Evolutionary conservation across 768 basidiomycete species (phyloP), one percentile per base, ranked within the genome.

Genomic region (Chiua virens): DNA sequence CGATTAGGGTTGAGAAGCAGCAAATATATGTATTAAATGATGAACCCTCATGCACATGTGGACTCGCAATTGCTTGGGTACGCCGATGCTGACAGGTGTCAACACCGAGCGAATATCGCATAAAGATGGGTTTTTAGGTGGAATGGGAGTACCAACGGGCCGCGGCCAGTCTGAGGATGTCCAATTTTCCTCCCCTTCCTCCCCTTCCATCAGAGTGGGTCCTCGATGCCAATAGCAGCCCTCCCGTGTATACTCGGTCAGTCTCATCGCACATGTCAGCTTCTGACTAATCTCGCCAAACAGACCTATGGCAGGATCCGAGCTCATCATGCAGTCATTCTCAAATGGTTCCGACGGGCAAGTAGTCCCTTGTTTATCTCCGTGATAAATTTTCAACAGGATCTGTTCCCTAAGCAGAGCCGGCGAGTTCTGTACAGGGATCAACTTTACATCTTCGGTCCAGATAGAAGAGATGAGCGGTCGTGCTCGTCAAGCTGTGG

Each of bases 381-480:
- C 21, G 4, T 15, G 11, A 35, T 20, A 9, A 61, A 60, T 20
- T 56, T 55, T n/a, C n/a, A n/a, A n/a, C n/a, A n/a, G n/a, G n/a
- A n/a, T n/a, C n/a, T n/a, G n/a, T n/a, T n/a, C n/a, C n/a, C n/a
- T n/a, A n/a, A n/a, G n/a, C n/a, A n/a, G n/a, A n/a, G n/a, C n/a
- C n/a, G 56, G 52, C 8, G 56, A 61, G 42, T 46, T 62, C 23
- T 59, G 60, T 18, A 14, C 62, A 3, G 60, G 60, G 15, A 6
- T 49, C 56, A 50, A 53, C 10, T 58, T 61, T 25, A 50, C 35
- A n/a, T n/a, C n/a, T n/a, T n/a, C n/a, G n/a, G 8, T 55, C 56
- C 28, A n/a, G 45, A 1, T 21, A 21, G 56, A 55, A 22, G 50
- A 47, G 0, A 37, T 61, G 5, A 52, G 36, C 18, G 22, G 18